Evolutionary conservation across 306 rosid genomes (phyloP).

Genomic region (Pachyrhizus erosus): DNA sequence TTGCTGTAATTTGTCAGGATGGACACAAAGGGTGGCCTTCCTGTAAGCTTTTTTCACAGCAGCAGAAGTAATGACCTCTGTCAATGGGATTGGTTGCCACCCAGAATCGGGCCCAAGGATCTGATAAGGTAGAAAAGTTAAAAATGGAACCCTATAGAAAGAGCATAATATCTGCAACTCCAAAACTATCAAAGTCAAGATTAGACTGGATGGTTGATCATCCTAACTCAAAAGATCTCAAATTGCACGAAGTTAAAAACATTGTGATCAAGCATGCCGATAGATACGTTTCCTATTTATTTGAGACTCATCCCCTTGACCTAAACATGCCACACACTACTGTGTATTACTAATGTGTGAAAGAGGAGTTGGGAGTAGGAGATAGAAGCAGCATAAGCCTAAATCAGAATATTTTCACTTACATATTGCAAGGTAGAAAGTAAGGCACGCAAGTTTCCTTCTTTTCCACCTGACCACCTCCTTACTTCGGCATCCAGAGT

Average conservation of each 20-base stretch:
- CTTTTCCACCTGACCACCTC: slow-evolving; percentile 23
- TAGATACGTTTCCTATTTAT: not conserved
- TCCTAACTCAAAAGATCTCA: slow-evolving; percentile 19
- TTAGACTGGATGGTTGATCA: not conserved
- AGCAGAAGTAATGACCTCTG: slow-evolving; percentile 89
- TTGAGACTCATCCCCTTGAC: not conserved
- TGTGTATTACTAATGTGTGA: not conserved
- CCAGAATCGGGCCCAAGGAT: slow-evolving; percentile 89
- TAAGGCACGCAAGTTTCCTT: slow-evolving; percentile 24
- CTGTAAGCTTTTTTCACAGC: slow-evolving; percentile 94
- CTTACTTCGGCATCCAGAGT: slow-evolving; percentile 17
- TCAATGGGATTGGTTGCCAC: slow-evolving; percentile 90
- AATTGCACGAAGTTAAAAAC: slow-evolving; percentile 8
- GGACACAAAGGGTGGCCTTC: slow-evolving; percentile 95
- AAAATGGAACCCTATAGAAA: not conserved
- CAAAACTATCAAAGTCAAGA: not conserved
- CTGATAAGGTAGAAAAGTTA: slow-evolving; percentile 53
- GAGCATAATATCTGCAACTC: slow-evolving; percentile 19
- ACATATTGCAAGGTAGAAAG: slow-evolving; percentile 12
- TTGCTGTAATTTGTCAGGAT: slow-evolving; percentile 97
- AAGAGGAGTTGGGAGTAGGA: not conserved
- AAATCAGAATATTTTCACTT: not conserved
- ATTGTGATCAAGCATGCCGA: not conserved
- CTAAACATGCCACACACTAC: not conserved
- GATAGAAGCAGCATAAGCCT: not conserved